phyloP scores from a whole-genome alignment of 768 basidiomycete genomes.

The Russula compacta region DNA sequence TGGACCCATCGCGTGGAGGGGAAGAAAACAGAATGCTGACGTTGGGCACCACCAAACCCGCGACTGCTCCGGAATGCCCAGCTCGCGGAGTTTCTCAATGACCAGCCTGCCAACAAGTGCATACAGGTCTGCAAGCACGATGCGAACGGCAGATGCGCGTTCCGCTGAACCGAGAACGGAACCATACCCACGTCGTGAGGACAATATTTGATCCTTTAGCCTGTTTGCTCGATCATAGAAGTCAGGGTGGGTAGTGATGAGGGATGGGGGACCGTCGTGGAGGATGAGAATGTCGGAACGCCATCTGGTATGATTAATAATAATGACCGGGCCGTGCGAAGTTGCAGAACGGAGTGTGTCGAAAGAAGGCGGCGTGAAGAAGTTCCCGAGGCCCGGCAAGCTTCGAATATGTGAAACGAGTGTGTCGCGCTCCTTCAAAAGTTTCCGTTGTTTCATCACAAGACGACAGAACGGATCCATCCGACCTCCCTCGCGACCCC shows the following conservation, averaged over 20 bases:
- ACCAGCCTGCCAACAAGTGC: background rate
- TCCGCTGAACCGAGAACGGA: background rate
- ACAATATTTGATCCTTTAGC: background rate
- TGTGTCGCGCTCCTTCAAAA: background rate
- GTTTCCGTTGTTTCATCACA: background rate
- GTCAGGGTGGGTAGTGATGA: background rate
- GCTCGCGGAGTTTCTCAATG: background rate
- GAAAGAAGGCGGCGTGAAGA: background rate
- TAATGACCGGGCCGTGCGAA: background rate
- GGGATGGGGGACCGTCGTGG: background rate
- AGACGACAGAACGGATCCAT: constrained; percentile 1
- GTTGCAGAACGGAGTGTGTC: background rate
- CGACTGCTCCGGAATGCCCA: constrained; percentile 2
- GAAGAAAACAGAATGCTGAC: constrained; percentile 8
- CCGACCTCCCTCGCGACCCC: background rate
- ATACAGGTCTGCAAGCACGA: constrained; percentile 1
- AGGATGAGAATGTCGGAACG: constrained; percentile 12
- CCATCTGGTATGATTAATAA: constrained; percentile 3
- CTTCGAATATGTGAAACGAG: background rate
- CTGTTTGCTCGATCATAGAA: background rate
- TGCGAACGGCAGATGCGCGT: background rate
- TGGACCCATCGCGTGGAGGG: constrained; percentile 16
- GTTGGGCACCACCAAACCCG: constrained; percentile 3
- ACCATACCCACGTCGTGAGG: background rate
- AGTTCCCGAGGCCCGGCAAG: background rate